Percentiles rank a stretch among this genome's conserved stretches.
These are phyloP conservation scores for Grosmannia huntii DNA, from an alignment of 2,329 filamentous ascomycete species.

Conservation along the genomic window DNA sequence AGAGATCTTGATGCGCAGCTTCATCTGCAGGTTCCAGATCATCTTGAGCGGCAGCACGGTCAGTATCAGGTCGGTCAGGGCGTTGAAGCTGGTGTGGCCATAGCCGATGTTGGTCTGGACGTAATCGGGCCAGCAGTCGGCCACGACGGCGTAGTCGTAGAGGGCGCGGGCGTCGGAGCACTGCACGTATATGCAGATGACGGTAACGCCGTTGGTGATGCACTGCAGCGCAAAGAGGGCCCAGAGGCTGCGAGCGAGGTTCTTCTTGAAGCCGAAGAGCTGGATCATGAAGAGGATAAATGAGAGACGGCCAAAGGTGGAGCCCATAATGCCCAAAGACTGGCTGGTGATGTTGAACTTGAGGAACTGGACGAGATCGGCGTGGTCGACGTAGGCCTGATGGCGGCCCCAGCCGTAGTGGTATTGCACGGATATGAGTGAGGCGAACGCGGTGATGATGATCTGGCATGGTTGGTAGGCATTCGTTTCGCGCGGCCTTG, in stretches of 20 bases:
- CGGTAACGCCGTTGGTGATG: neutral
- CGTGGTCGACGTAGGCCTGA: neutral
- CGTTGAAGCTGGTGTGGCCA: constrained; percentile 1
- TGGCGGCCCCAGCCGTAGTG: constrained; percentile 2
- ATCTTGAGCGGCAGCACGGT: neutral
- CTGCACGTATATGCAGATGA: constrained; percentile 1
- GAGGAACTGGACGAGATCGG: neutral
- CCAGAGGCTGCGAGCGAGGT: neutral
- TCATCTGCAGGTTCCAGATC: constrained; percentile 6
- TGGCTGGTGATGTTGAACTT: constrained; percentile 1
- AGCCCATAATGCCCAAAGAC: constrained; percentile 1
- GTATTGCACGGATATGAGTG: constrained; percentile 1
- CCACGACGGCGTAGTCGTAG: neutral
- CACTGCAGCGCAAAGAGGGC: neutral
- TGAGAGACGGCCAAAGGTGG: constrained; percentile 1
- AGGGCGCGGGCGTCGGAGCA: neutral
- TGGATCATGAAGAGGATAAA: constrained; percentile 1
- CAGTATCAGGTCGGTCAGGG: constrained; percentile 3
- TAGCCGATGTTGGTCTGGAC: constrained; percentile 4
- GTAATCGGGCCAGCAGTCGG: neutral
- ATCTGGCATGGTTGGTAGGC: neutral
- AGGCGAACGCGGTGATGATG: neutral
- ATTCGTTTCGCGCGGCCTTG: neutral
- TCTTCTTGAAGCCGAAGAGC: neutral
- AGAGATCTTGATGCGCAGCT: neutral